phyloP scores from a whole-genome alignment of 805 yeast species.

The Komagataella ulmi region DNA sequence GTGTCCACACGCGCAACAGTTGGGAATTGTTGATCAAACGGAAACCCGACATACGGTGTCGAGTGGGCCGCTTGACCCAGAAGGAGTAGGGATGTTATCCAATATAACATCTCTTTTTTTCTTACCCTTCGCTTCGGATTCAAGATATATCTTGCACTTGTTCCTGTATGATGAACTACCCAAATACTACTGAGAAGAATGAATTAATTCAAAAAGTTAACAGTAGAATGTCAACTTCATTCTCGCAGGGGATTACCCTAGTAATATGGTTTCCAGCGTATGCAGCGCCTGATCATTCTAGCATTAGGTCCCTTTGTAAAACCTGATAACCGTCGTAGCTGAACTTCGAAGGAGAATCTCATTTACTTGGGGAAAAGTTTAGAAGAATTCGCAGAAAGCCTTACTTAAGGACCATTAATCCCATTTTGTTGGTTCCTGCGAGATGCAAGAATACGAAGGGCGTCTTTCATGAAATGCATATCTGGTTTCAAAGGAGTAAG shows the following conservation, averaged over 20 bases:
- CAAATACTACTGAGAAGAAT: not conserved
- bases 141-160: not conserved
- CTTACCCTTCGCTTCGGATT: not conserved
- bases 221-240: not conserved
- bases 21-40: constrained; percentile 76
- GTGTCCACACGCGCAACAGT: constrained; percentile 68
- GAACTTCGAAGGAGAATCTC: not conserved
- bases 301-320: not conserved
- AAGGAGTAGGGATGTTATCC: not conserved
- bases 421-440: not conserved
- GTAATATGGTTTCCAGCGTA: not conserved
- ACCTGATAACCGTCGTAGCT: not conserved
- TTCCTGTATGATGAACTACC: not conserved
- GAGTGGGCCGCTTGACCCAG: constrained; percentile 15
- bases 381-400: not conserved
- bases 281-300: not conserved
- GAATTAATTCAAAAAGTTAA: not conserved
- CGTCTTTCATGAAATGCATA: not conserved
- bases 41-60: constrained; percentile 52
- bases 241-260: not conserved
- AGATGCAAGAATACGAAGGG: not conserved
- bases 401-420: not conserved
- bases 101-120: not conserved
- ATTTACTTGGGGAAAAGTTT: not conserved
- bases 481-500: not conserved